Percentiles rank a stretch among this genome's conserved stretches.
Conservation (phyloP, 2,329 filamentous ascomycete species). For the Paracorniculantispora psalliotae region DNA sequence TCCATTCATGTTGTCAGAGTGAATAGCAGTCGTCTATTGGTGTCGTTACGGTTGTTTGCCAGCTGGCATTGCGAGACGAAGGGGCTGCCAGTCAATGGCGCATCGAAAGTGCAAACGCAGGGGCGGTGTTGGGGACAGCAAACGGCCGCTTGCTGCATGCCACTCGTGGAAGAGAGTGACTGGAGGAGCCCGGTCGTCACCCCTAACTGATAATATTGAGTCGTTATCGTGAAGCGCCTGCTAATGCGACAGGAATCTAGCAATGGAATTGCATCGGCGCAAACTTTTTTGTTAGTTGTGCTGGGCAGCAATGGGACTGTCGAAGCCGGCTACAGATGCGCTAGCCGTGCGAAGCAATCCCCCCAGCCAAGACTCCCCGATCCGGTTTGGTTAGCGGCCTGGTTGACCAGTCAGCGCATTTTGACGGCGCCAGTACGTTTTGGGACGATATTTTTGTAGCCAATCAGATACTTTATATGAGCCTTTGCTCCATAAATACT, state of each 20-base stretch:
- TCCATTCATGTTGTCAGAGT: slow-evolving; percentile 26
- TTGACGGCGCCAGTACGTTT: not conserved
- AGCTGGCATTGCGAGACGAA: slow-evolving; percentile 28
- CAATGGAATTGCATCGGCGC: slow-evolving; percentile 7
- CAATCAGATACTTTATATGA: not conserved
- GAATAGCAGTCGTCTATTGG: slow-evolving; percentile 28
- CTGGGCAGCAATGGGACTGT: not conserved
- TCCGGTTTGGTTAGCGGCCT: slow-evolving; percentile 11
- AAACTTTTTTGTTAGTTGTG: not conserved
- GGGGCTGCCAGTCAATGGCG: slow-evolving; percentile 15
- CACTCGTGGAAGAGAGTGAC: not conserved
- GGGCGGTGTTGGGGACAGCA: not conserved
- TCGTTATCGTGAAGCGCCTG: not conserved
- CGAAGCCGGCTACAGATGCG: not conserved
- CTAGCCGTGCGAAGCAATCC: slow-evolving; percentile 9
- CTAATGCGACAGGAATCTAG: not conserved
- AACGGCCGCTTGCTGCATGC: not conserved
- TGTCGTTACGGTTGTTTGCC: slow-evolving; percentile 23
- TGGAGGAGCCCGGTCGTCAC: not conserved
- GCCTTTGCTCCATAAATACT: not conserved
- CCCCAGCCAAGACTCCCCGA: slow-evolving; percentile 12
- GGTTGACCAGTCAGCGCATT: slow-evolving; percentile 12
- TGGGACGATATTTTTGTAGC: not conserved
- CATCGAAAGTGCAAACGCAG: slow-evolving; percentile 14
- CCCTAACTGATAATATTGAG: not conserved